Base-by-base conservation (phyloP, 768 basidiomycete genomes). In the Tricholoma sp. region DNA sequence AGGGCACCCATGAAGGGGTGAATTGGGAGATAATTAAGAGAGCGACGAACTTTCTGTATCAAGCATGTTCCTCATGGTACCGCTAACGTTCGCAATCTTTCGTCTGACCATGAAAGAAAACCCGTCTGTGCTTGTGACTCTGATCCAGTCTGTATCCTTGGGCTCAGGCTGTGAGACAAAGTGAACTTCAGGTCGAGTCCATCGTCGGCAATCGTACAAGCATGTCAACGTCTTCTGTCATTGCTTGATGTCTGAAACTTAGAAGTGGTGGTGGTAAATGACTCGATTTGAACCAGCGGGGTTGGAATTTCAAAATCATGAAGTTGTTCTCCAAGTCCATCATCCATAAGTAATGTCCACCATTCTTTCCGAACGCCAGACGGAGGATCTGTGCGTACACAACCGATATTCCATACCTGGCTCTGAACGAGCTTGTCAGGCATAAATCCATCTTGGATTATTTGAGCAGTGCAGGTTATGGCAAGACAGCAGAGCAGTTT, bases 51-150 rank as follows among this genome's bases (percentile, higher is more conserved):
- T 83, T 54, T 83, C 81, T 32, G 81, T 78, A 66, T 86, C 89
- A 60, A 96, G 72, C 83, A 89, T 92, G 66, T 83, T 86, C 63
- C 82, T 82, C 71, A 97, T 83, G 0, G 89, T 94, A 9, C 88
- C 91, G 63, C 93, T 94, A 11, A 80, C 79, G 54, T 83, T 76
- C 12, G 90, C 91, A 14, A 93, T 81, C 58, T 82, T 89, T 35
- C 89, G 81, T 52, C 79, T 81, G 51, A 95, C 79, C 56, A 96
- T 79, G 69, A 88, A 96, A 1, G 86, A 81, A 69, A 85, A 92
- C 0, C 91, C 91, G 61, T 96, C 93, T 1, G 76, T 78, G 69
- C 88, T 91, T 41, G 81, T 81, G 9, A 94, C 76, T 35, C 87
- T 80, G 31, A 94, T 83, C 90, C 90, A 94, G 56, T 83, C 84